Conservation (phyloP, 1,284 basidiomycete species). For the Rhodotorula sp. region DNA sequence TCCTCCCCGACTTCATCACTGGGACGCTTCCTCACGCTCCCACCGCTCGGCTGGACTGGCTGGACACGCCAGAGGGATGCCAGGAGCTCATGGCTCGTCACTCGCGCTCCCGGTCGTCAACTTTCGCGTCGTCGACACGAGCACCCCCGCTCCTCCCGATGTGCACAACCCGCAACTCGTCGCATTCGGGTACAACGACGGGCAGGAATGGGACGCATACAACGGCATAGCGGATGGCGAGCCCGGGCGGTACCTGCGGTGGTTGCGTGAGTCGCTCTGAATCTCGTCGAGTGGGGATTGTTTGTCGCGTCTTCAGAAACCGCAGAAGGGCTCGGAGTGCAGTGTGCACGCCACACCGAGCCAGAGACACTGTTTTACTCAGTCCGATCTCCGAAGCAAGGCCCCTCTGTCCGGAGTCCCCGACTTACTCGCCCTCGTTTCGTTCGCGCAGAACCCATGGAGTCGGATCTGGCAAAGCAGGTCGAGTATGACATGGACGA, state of each 20-base stretch:
- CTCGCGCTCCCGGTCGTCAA: slow-evolving; percentile 18
- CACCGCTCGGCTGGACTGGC: too few species aligned
- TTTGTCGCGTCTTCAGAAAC: too few species aligned
- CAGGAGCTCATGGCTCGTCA: too few species aligned
- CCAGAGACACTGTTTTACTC: too few species aligned
- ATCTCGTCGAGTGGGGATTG: background rate
- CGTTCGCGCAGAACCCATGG: slow-evolving; percentile 72
- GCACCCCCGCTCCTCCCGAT: slow-evolving; percentile 1
- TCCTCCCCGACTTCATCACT: too few species aligned
- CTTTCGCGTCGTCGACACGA: slow-evolving; percentile 11
- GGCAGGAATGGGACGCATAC: slow-evolving; percentile 17
- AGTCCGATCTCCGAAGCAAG: too few species aligned
- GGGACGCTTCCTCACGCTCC: too few species aligned
- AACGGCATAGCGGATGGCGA: background rate
- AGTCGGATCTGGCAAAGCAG: slow-evolving; percentile 84
- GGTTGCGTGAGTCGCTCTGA: slow-evolving; percentile 28
- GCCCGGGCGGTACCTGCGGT: slow-evolving; percentile 28
- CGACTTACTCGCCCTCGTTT: background rate
- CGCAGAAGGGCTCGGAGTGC: too few species aligned
- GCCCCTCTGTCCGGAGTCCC: too few species aligned
- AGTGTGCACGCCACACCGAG: too few species aligned
- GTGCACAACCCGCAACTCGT: slow-evolving; percentile 15
- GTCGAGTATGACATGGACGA: slow-evolving; percentile 99
- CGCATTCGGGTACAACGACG: slow-evolving; percentile 34
- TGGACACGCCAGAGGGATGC: too few species aligned